A percentile compares a stretch with the other conserved stretches of the same genome.
Conservation (phyloP, 805 yeast genomes). For the Candida golubevii region DNA sequence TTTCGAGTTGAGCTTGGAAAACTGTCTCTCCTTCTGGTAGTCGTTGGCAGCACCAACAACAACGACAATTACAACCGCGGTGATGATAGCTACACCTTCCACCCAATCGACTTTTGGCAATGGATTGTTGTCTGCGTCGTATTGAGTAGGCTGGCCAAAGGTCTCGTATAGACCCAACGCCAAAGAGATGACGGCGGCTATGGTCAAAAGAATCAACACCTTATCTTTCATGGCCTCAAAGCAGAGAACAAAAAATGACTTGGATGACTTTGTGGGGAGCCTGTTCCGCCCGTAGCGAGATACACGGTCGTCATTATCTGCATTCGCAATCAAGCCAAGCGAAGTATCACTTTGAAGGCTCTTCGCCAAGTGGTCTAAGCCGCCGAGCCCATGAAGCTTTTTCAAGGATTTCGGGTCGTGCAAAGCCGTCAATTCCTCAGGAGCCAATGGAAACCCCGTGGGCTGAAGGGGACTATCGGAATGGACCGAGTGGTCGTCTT, state of each 20-base stretch:
- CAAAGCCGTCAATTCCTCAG: conserved; percentile 38
- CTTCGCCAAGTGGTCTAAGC: conserved; percentile 32
- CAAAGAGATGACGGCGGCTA: conserved; percentile 86
- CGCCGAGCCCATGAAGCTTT: conserved; percentile 42
- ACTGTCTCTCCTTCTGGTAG: conserved; percentile 93
- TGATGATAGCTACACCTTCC: conserved; percentile 95
- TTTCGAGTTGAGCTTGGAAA: conserved; percentile 79
- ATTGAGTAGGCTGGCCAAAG: conserved; percentile 74
- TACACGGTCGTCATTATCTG: conserved; percentile 37
- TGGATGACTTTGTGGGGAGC: conserved; percentile 68
- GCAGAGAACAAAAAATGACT: conserved; percentile 63
- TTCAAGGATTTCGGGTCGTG: conserved; percentile 62
- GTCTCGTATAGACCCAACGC: conserved; percentile 91
- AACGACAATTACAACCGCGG: conserved; percentile 87
- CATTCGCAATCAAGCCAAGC: conserved; percentile 31
- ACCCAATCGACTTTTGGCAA: conserved; percentile 94
- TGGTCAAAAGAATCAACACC: conserved; percentile 73
- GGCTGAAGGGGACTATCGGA: conserved; percentile 17
- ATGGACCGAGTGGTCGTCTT: conserved; percentile 14
- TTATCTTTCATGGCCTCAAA: conserved; percentile 88
- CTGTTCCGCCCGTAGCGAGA: conserved; percentile 62
- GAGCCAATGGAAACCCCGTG: conserved; percentile 12
- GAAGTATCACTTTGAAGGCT: conserved; percentile 33
- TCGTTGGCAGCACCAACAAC: conserved; percentile 94
- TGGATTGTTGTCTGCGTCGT: conserved; percentile 72